Conservation (phyloP, 345 rosid genomes). For the Euphorbia peplus region DNA sequence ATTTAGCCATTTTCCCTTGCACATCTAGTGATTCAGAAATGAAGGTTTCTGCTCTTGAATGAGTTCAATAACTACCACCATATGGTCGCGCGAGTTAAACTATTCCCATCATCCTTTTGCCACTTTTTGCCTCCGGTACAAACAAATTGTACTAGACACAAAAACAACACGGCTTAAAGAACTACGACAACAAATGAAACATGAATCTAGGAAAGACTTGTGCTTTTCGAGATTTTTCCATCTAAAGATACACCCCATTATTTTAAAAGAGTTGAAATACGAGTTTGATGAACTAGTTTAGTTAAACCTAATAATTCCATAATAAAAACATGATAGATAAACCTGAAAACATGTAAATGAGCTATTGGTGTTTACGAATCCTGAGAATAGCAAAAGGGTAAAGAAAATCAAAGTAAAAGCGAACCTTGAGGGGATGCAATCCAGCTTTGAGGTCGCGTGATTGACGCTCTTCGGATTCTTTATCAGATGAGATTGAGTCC, state of each 20-base stretch:
- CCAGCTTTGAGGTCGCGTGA: constrained; percentile 79
- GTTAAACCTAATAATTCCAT: neutral
- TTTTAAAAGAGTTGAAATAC: neutral
- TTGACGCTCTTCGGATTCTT: constrained; percentile 59
- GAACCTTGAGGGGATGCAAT: constrained; percentile 87
- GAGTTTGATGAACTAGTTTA: neutral
- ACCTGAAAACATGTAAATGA: neutral
- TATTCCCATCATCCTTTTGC: neutral
- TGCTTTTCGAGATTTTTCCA: neutral
- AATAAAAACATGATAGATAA: neutral
- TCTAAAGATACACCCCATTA: neutral
- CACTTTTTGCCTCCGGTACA: neutral
- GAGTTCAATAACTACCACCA: neutral
- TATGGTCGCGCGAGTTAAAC: neutral
- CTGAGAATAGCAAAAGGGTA: neutral
- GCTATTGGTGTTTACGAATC: neutral
- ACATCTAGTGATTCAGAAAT: neutral
- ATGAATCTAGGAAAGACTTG: neutral
- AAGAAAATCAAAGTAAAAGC: neutral
- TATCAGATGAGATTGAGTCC: constrained; percentile 33
- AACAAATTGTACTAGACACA: neutral
- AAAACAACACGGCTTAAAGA: too few relatives aligned
- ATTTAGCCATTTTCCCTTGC: neutral
- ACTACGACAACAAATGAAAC: neutral
- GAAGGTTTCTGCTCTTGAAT: neutral